Conservation (phyloP, 768 basidiomycete species). For the Gyrodon lividus region DNA sequence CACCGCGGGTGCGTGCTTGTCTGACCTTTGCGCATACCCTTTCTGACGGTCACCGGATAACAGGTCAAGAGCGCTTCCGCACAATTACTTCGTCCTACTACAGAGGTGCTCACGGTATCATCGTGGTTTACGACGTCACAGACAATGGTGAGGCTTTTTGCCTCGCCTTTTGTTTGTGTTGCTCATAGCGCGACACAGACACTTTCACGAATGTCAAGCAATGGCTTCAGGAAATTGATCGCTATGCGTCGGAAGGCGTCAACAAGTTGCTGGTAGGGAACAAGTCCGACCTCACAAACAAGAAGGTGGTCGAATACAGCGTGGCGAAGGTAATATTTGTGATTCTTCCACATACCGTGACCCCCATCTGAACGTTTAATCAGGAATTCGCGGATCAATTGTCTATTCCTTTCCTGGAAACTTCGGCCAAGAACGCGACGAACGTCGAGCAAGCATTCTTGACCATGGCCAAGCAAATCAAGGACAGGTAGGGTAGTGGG, state of each 20-base stretch:
- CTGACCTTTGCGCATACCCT: neutral
- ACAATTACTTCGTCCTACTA: conserved; percentile 99
- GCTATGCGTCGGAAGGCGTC: conserved; percentile 96
- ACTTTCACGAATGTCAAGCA: conserved; percentile 95
- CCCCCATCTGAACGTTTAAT: conserved; percentile 5
- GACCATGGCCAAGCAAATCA: conserved; percentile 97
- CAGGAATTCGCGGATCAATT: conserved; percentile 96
- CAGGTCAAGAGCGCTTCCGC: conserved; percentile 96
- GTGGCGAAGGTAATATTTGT: conserved; percentile 66
- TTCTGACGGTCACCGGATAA: conserved; percentile 6
- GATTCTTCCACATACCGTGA: neutral
- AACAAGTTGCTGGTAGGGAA: conserved; percentile 99
- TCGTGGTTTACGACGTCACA: conserved; percentile 98
- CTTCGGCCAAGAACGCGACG: conserved; percentile 98
- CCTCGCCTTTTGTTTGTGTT: neutral
- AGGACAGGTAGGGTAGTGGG: conserved; percentile 64
- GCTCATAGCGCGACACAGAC: conserved; percentile 47
- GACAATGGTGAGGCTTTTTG: conserved; percentile 65
- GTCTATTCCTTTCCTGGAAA: conserved; percentile 93
- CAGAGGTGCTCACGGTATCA: conserved; percentile 96
- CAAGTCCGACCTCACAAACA: conserved; percentile 97
- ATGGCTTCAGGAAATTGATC: conserved; percentile 90
- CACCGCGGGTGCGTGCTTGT: conserved; percentile 70
- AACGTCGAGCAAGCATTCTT: conserved; percentile 99
- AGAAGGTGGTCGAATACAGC: conserved; percentile 91